Conservation (phyloP, 352 stramenopile genomes). For the Globisporangium recalcitrans region DNA sequence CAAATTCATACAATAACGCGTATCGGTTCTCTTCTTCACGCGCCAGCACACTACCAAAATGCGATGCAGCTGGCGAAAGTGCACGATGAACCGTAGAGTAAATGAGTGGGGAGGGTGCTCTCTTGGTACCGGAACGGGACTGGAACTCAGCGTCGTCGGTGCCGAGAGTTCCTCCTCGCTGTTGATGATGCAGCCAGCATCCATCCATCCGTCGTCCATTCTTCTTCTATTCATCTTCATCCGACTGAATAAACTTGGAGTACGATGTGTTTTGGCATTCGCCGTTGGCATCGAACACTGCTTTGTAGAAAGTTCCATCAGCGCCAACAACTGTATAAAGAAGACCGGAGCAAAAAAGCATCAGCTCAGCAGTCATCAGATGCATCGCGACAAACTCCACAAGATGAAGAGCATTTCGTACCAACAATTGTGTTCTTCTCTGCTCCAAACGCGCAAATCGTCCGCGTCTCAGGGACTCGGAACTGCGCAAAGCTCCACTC, state of each 20-base stretch:
- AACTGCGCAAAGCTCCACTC: conserved; percentile 95
- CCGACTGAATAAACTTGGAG: conserved; percentile 87
- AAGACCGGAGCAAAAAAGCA: conserved; percentile 7
- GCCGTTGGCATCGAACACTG: conserved; percentile 80
- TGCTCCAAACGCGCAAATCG: conserved; percentile 89
- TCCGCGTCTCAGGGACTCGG: conserved; percentile 85
- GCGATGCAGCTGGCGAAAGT: background rate
- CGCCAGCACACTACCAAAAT: background rate
- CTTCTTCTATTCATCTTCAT: conserved; percentile 76
- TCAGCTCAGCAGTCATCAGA: background rate
- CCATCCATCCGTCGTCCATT: background rate
- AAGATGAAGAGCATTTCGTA: conserved; percentile 23
- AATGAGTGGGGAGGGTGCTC: background rate
- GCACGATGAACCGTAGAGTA: background rate
- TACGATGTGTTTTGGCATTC: conserved; percentile 89
- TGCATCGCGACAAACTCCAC: background rate
- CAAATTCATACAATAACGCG: conserved; percentile 18
- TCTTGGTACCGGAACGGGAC: background rate
- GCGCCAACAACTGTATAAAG: conserved; percentile 67
- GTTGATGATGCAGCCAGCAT: background rate
- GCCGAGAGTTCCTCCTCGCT: background rate
- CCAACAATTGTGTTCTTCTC: conserved; percentile 92
- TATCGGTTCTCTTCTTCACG: background rate
- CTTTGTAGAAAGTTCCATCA: conserved; percentile 88
- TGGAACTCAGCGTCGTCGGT: background rate